A percentile compares a stretch with the other conserved stretches of the same genome.
Conservation (phyloP, 1,139 yeast species). For the Suhomyces bribrorum region DNA sequence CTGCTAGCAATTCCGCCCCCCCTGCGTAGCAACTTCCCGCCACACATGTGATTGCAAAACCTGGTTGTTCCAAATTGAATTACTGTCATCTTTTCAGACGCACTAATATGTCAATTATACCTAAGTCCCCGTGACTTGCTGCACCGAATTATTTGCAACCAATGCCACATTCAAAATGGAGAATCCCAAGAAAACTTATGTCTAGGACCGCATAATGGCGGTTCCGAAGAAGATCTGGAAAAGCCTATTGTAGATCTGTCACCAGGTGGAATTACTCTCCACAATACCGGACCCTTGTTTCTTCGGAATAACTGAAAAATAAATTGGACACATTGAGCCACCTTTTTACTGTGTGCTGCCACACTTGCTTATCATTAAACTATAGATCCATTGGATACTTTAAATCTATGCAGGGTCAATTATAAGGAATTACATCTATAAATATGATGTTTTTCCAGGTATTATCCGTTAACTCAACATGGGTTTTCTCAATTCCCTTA, state of each 20-base stretch:
- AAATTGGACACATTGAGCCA: neutral
- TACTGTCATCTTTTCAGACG: neutral
- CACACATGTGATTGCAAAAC: neutral
- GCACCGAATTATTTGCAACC: neutral
- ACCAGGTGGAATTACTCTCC: too few relatives aligned
- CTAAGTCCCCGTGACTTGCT: neutral
- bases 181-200: neutral
- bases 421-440: neutral
- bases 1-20: too few relatives aligned
- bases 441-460: too few relatives aligned
- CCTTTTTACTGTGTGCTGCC: slow-evolving; percentile 8
- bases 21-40: too few relatives aligned
- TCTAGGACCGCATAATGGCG: too few relatives aligned
- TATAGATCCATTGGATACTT: neutral
- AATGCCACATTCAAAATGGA: neutral
- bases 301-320: neutral
- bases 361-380: slow-evolving; percentile 4
- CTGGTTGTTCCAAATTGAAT: neutral
- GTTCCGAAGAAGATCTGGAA: neutral
- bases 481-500: slow-evolving; percentile 9
- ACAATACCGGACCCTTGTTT: too few relatives aligned
- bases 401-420: neutral
- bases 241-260: too few relatives aligned
- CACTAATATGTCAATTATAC: neutral
- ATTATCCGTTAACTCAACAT: slow-evolving; percentile 1